Evolutionary conservation across 2,329 filamentous ascomycete genomes (phyloP).

Genomic region (Penicillium expansum): DNA sequence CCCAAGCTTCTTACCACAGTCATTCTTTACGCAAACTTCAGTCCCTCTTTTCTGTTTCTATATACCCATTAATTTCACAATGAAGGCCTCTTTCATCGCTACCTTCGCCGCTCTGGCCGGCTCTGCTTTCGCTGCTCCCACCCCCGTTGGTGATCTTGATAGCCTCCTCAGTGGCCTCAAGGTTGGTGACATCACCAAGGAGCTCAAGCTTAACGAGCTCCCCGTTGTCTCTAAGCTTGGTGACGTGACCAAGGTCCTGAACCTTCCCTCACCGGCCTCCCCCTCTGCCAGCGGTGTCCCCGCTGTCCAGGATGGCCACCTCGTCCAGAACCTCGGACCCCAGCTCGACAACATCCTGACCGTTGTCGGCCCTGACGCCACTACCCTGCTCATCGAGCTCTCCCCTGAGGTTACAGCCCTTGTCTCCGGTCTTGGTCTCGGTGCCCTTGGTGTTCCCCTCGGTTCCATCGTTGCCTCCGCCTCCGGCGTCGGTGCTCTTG

Average conservation of each 20-base stretch:
- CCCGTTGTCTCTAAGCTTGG: constrained; percentile 18
- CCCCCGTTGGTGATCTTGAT: constrained; percentile 6
- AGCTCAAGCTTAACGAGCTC: constrained; percentile 18
- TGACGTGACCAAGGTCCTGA: constrained; percentile 19
- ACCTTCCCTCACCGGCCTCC: constrained; percentile 9
- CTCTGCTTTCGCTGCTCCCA: constrained; percentile 10
- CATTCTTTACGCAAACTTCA: constrained; percentile 19
- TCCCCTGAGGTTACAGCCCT: constrained; percentile 31
- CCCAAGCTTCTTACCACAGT: constrained; percentile 11
- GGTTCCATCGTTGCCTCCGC: constrained; percentile 29
- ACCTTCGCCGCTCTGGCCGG: constrained; percentile 21
- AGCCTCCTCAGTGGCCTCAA: constrained; percentile 17
- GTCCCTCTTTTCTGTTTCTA: constrained; percentile 10
- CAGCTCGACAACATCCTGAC: constrained; percentile 32
- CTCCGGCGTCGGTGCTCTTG: constrained; percentile 25
- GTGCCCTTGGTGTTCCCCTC: constrained; percentile 24
- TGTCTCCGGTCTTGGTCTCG: constrained; percentile 30
- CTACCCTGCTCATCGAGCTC: constrained; percentile 31
- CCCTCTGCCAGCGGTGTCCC: constrained; percentile 14
- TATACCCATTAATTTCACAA: constrained; percentile 17
- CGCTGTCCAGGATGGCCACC: constrained; percentile 24
- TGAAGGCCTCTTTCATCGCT: constrained; percentile 28
- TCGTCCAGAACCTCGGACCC: constrained; percentile 26
- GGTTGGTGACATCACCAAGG: constrained; percentile 19
- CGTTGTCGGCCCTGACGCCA: constrained; percentile 28